phyloP scores from a whole-genome alignment of 352 stramenopile genomes.

The Phytophthora pseudosyringae region DNA sequence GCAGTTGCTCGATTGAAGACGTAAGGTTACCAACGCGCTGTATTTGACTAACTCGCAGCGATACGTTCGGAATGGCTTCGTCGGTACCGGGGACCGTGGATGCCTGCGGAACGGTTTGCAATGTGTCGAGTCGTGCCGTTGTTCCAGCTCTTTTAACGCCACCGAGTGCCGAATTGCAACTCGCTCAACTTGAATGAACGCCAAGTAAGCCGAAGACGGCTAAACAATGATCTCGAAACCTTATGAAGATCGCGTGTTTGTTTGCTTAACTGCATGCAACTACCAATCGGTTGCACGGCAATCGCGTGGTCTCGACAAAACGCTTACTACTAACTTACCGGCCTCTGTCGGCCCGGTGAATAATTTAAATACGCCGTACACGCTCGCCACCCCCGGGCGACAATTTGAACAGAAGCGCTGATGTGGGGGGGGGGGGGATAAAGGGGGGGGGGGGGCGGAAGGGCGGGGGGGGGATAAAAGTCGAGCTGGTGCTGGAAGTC shows the following conservation, averaged over 20 bases:
- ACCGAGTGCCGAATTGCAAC: background rate
- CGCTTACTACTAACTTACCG: constrained; percentile 48
- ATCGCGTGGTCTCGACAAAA: constrained; percentile 44
- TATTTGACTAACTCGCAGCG: constrained; percentile 12
- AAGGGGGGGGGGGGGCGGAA: too few species aligned
- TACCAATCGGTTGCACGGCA: constrained; percentile 42
- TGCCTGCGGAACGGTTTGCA: constrained; percentile 1
- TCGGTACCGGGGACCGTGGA: constrained; percentile 15
- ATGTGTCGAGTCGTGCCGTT: constrained; percentile 2
- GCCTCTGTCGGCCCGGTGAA: constrained; percentile 36
- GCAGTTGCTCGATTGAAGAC: constrained; percentile 26
- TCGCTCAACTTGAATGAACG: background rate
- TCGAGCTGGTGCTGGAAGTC: constrained; percentile 8
- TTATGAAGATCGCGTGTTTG: constrained; percentile 36
- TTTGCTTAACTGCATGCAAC: constrained; percentile 39
- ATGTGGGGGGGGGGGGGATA: too few species aligned
- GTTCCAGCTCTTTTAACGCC: background rate
- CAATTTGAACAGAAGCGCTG: constrained; percentile 34
- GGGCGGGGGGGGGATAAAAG: constrained; percentile 22
- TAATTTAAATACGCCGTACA: constrained; percentile 60
- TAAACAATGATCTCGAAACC: background rate
- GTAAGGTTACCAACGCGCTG: constrained; percentile 9
- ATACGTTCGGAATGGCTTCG: constrained; percentile 21
- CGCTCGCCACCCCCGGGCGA: constrained; percentile 15
- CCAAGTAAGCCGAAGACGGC: background rate